Percentiles rank a stretch among this genome's conserved stretches.
Conservation (phyloP, 2,329 filamentous ascomycete genomes). For the Aciculosporium take region DNA sequence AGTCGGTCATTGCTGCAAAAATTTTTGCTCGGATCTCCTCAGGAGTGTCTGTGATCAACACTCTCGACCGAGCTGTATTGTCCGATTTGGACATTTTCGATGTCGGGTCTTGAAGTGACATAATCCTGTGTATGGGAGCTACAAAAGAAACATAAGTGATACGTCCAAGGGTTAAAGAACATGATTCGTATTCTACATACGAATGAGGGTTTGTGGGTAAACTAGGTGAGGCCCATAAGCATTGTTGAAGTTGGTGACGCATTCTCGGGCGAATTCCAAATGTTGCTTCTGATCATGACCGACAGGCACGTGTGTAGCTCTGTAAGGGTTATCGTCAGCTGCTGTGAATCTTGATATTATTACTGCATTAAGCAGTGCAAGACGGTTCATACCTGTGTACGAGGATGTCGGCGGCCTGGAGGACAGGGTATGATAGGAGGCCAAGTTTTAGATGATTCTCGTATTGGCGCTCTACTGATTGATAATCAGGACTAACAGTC, state of each 20-base stretch:
- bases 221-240: conserved; percentile 50
- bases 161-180: not conserved
- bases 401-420: conserved; percentile 88
- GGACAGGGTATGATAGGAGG: conserved; percentile 87
- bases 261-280: conserved; percentile 79
- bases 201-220: conserved; percentile 55
- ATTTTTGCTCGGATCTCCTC: conserved; percentile 56
- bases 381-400: conserved; percentile 50
- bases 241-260: conserved; percentile 77
- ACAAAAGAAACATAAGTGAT: not conserved
- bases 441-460: conserved; percentile 62
- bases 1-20: conserved; percentile 64
- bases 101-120: conserved; percentile 68
- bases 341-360: not conserved
- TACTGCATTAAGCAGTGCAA: not conserved
- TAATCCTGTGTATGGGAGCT: conserved; percentile 74
- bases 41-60: conserved; percentile 62
- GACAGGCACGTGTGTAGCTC: conserved; percentile 86
- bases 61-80: conserved; percentile 54
- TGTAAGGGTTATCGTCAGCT: conserved; percentile 16
- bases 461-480: conserved; percentile 41
- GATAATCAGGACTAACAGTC: conserved; percentile 43
- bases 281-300: conserved; percentile 94
- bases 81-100: conserved; percentile 95
- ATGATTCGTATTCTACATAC: conserved; percentile 27